Conservation (phyloP, 2,329 filamentous ascomycete species). For the Neopestalotiopsis clavispora region DNA sequence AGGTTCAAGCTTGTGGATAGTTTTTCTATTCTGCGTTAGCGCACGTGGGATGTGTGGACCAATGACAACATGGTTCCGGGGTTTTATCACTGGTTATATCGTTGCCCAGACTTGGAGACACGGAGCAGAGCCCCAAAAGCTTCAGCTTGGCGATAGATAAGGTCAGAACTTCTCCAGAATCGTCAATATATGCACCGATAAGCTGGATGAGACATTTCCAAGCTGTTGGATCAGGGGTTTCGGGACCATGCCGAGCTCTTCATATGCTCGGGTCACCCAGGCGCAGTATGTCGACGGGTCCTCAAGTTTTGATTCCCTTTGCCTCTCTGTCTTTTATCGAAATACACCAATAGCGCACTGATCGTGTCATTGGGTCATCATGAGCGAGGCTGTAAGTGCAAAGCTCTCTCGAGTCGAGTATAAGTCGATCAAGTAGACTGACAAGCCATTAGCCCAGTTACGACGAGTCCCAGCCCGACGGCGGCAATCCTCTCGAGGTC, state of each 20-base stretch:
- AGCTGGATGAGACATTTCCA: constrained; percentile 2
- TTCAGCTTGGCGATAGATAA: constrained; percentile 4
- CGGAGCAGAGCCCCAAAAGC: background rate
- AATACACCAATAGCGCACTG: background rate
- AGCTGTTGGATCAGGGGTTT: constrained; percentile 4
- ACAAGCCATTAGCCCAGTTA: constrained; percentile 21
- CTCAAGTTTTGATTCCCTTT: background rate
- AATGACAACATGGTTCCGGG: background rate
- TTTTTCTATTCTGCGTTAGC: constrained; percentile 14
- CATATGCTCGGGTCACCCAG: background rate
- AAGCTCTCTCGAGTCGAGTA: background rate
- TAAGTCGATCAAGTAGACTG: background rate
- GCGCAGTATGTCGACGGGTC: background rate
- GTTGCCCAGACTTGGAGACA: background rate
- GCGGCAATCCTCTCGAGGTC: constrained; percentile 29
- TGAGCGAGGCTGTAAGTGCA: constrained; percentile 15
- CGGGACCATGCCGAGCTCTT: constrained; percentile 1
- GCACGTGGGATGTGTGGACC: background rate
- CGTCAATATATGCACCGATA: background rate
- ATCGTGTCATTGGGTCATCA: background rate
- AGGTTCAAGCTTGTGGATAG: constrained; percentile 3
- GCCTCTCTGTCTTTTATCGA: background rate
- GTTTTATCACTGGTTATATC: background rate
- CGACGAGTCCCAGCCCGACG: constrained; percentile 27
- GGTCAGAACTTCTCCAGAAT: background rate